A percentile compares a stretch with the other conserved stretches of the same genome.
phyloP scores from a whole-genome alignment of 129 eudicot genomes.

The Silybum marianum region DNA sequence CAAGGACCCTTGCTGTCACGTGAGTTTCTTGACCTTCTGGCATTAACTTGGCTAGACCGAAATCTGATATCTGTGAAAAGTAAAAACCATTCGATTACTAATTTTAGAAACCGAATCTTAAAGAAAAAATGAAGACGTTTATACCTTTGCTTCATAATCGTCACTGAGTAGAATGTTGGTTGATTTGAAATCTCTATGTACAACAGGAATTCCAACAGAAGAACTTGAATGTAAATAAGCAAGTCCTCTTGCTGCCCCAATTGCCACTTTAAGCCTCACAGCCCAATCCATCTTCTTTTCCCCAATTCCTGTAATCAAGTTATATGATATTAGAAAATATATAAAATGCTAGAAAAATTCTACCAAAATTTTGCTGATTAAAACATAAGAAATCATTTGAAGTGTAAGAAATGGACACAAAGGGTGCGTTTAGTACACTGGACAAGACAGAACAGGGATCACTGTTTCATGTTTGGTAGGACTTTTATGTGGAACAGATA shows the following conservation, averaged over 20 bases:
- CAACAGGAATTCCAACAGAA: constrained; percentile 92
- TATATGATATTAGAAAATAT: not conserved
- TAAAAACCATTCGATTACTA: not conserved
- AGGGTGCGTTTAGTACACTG: no score
- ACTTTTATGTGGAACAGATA: no score
- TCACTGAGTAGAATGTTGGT: constrained; percentile 78
- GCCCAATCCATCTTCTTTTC: constrained; percentile 95
- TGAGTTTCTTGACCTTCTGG: constrained; percentile 92
- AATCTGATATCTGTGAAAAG: constrained; percentile 86
- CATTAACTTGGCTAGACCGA: constrained; percentile 96
- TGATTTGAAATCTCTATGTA: constrained; percentile 97
- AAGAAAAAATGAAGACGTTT: not conserved
- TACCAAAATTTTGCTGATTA: not conserved
- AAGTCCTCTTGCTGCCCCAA: constrained; percentile 98
- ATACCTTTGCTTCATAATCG: constrained; percentile 93
- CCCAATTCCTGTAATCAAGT: constrained; percentile 61
- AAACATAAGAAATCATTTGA: not conserved
- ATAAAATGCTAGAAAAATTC: not conserved
- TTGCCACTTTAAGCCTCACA: constrained; percentile 84
- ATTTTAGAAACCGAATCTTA: not conserved
- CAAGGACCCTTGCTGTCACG: constrained; percentile 87
- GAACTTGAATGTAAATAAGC: constrained; percentile 95
- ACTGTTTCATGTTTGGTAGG: no score
- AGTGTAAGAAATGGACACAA: not conserved
- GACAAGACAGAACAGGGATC: no score